These are phyloP conservation scores for Bonia amplexicaulis DNA, from an alignment of 176 grass and related monocot genomes.

Conservation along the genomic window DNA sequence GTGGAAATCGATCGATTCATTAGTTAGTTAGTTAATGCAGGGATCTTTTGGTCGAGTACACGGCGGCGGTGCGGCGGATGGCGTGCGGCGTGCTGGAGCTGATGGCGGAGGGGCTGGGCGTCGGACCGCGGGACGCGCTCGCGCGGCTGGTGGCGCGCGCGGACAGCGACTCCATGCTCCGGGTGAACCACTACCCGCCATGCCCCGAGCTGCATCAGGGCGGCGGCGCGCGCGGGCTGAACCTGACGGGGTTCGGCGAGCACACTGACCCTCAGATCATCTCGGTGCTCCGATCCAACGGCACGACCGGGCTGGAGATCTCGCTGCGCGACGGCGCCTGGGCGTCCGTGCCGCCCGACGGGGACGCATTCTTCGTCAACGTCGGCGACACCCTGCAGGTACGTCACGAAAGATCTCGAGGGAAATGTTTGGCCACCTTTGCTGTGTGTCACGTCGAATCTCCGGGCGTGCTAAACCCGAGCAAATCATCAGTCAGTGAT, in stretches of 20 bases:
- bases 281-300: slow-evolving; percentile 81
- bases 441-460: not conserved
- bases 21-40: not conserved
- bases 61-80: slow-evolving; percentile 55
- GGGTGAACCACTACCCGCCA: slow-evolving; percentile 87
- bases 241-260: slow-evolving; percentile 86
- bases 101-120: slow-evolving; percentile 70
- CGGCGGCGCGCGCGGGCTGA: not conserved
- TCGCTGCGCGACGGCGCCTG: slow-evolving; percentile 50
- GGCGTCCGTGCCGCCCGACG: slow-evolving; percentile 74
- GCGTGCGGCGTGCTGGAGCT: slow-evolving; percentile 61
- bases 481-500: not conserved
- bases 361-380: slow-evolving; percentile 76
- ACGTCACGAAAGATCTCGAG: not conserved
- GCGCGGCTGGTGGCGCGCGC: slow-evolving; percentile 52
- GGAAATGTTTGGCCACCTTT: not conserved
- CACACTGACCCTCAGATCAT: slow-evolving; percentile 95
- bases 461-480: not conserved
- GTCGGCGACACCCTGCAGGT: slow-evolving; percentile 89
- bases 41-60: slow-evolving; percentile 62
- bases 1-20: not conserved
- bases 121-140: slow-evolving; percentile 35
- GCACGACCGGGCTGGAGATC: slow-evolving; percentile 76
- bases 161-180: slow-evolving; percentile 66
- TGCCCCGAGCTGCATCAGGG: slow-evolving; percentile 32